Conservation (phyloP, 345 rosid species). For the Turritis glabra region DNA sequence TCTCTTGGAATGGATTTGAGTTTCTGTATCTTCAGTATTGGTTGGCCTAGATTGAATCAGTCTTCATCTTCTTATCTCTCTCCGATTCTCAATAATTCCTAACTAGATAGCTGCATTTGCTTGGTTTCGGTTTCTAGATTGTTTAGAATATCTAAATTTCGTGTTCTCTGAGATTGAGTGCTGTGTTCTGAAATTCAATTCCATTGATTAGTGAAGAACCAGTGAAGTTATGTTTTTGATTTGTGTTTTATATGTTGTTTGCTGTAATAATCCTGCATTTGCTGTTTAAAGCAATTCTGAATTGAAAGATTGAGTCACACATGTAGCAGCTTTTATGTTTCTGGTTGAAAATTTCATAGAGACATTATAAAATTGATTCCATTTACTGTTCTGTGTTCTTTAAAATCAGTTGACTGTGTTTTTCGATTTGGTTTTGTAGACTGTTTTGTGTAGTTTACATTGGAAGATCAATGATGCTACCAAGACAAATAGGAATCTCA, state of each 20-base stretch:
- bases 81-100: not conserved
- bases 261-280: not conserved
- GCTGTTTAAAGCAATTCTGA: not conserved
- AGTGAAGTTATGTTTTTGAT: not conserved
- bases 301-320: not conserved
- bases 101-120: not conserved
- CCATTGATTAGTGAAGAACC: not conserved
- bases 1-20: not conserved
- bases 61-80: not conserved
- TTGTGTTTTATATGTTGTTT: not conserved
- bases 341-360: not conserved
- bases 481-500: constrained; percentile 28
- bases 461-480: constrained; percentile 27
- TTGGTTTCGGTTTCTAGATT: not conserved
- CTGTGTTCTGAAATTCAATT: no score
- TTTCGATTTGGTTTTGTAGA: constrained; percentile 14
- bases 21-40: not conserved
- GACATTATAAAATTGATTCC: not conserved
- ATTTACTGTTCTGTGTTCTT: not conserved
- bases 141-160: not conserved
- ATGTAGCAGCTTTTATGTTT: not conserved
- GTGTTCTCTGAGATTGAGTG: not conserved
- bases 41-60: not conserved
- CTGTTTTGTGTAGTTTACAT: constrained; percentile 1
- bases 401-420: not conserved